Conservation (phyloP, 164 flowering plant genomes). For the Stephania cephalantha region DNA sequence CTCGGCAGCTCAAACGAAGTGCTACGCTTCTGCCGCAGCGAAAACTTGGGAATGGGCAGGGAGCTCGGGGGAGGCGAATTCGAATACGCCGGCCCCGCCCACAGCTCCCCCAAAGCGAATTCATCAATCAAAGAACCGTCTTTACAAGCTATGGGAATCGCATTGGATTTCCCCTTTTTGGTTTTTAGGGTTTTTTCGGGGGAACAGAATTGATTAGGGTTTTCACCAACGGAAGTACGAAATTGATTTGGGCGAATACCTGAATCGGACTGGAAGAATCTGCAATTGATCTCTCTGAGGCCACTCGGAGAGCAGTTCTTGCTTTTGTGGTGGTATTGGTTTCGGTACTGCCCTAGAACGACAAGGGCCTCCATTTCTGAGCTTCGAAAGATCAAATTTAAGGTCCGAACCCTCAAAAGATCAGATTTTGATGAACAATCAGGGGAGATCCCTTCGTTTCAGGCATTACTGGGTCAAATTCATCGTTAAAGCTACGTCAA, state of each 20-base stretch:
- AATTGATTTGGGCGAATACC: slow-evolving; percentile 63
- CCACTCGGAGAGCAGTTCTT: slow-evolving; percentile 26
- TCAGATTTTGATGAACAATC: neutral
- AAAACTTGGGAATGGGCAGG: slow-evolving; percentile 83
- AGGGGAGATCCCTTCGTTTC: neutral
- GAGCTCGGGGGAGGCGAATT: slow-evolving; percentile 96
- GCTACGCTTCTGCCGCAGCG: slow-evolving; percentile 53
- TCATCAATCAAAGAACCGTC: slow-evolving; percentile 24
- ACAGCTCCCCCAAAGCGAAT: slow-evolving; percentile 38
- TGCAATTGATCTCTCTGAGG: slow-evolving; percentile 49
- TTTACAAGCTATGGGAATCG: slow-evolving; percentile 33
- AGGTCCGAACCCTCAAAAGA: neutral
- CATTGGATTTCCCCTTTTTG: slow-evolving; percentile 18
- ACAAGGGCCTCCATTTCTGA: slow-evolving; percentile 63
- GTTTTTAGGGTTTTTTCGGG: slow-evolving; percentile 32
- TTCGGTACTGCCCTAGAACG: slow-evolving; percentile 50
- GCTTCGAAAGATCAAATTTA: neutral
- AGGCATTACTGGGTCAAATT: neutral
- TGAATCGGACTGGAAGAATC: slow-evolving; percentile 44
- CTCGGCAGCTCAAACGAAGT: slow-evolving; percentile 62
- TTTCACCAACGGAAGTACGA: slow-evolving; percentile 18
- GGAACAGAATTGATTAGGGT: neutral
- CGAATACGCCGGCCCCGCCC: slow-evolving; percentile 80
- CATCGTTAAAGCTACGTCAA: neutral
- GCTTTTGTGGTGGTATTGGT: slow-evolving; percentile 38